A percentile compares a stretch with the other conserved stretches of the same genome.
phyloP scores from a whole-genome alignment of 257 asterid genomes.

The Fraxinus pennsylvanica region DNA sequence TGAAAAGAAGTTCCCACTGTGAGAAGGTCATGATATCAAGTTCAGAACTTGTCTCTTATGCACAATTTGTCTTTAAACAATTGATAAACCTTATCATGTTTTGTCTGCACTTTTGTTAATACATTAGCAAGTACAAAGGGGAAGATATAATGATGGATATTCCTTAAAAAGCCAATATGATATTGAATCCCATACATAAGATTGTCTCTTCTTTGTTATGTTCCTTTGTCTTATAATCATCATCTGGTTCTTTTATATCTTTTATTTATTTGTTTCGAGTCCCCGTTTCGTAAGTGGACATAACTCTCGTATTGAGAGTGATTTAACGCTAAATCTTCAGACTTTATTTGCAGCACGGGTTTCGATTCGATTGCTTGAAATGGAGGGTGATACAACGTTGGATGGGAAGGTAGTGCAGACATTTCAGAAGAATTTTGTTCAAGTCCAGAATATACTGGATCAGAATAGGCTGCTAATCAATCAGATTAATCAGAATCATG shows the following conservation, averaged over 20 bases:
- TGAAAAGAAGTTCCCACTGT: neutral
- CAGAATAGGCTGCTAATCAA: constrained; percentile 46
- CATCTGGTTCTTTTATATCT: neutral
- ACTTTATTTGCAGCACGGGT: constrained; percentile 18
- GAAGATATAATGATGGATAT: constrained; percentile 18
- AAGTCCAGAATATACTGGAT: constrained; percentile 47
- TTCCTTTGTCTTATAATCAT: neutral
- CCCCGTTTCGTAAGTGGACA: no score
- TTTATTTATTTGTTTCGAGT: constrained; percentile 1
- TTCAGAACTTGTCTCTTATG: constrained; percentile 42
- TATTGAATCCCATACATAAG: constrained; percentile 10
- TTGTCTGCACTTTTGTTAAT: constrained; percentile 33
- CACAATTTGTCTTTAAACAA: constrained; percentile 40
- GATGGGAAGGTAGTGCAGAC: constrained; percentile 45
- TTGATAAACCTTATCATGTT: constrained; percentile 30
- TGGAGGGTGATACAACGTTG: constrained; percentile 49
- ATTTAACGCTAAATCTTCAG: neutral
- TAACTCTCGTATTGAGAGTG: neutral
- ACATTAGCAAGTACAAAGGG: constrained; percentile 27
- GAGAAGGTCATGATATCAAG: constrained; percentile 34
- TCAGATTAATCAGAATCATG: constrained; percentile 52
- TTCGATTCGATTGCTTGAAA: constrained; percentile 29
- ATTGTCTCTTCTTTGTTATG: neutral
- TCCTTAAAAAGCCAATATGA: neutral
- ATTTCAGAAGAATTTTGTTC: constrained; percentile 51